Conservation (phyloP, 1,139 yeast species). For the Suhomyces ambrosiae region DNA sequence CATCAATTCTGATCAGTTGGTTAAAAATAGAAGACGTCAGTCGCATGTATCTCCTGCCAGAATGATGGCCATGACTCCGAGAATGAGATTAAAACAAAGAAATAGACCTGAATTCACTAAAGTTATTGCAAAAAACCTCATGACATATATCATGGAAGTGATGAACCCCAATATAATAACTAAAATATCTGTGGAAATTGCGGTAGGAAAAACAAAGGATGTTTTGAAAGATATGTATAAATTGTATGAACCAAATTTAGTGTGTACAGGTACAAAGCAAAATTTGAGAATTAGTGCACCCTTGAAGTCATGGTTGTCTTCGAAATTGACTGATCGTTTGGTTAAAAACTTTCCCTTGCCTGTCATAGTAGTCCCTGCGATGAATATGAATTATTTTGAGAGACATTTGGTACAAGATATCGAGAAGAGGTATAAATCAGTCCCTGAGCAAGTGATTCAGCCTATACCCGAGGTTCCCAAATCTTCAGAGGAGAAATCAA, state of each 20-base stretch:
- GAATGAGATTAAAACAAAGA: slow-evolving; percentile 35
- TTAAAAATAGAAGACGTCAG: slow-evolving; percentile 3
- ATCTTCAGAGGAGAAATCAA: slow-evolving; percentile 5
- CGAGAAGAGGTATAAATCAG: slow-evolving; percentile 17
- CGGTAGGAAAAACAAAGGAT: slow-evolving; percentile 58
- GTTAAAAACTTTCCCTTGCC: slow-evolving; percentile 71
- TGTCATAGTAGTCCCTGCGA: slow-evolving; percentile 65
- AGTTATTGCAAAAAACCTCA: slow-evolving; percentile 42
- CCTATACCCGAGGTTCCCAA: background rate
- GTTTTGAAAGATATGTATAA: slow-evolving; percentile 63
- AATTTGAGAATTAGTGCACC: slow-evolving; percentile 47
- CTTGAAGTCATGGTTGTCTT: slow-evolving; percentile 61
- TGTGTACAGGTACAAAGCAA: slow-evolving; percentile 65
- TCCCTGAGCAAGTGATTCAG: background rate
- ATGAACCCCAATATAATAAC: slow-evolving; percentile 52
- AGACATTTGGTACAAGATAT: slow-evolving; percentile 26
- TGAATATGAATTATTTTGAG: slow-evolving; percentile 61
- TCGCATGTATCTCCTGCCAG: slow-evolving; percentile 4
- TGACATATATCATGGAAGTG: slow-evolving; percentile 49
- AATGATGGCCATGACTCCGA: slow-evolving; percentile 26
- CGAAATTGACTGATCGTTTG: slow-evolving; percentile 61
- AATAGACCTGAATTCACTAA: slow-evolving; percentile 39
- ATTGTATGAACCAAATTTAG: slow-evolving; percentile 63
- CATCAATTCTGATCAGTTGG: slow-evolving; percentile 21
- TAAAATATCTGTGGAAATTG: slow-evolving; percentile 63